Evolutionary conservation across 192 early-diverging fungal genomes (phyloP).

Genomic region (Thamnidium elegans): DNA sequence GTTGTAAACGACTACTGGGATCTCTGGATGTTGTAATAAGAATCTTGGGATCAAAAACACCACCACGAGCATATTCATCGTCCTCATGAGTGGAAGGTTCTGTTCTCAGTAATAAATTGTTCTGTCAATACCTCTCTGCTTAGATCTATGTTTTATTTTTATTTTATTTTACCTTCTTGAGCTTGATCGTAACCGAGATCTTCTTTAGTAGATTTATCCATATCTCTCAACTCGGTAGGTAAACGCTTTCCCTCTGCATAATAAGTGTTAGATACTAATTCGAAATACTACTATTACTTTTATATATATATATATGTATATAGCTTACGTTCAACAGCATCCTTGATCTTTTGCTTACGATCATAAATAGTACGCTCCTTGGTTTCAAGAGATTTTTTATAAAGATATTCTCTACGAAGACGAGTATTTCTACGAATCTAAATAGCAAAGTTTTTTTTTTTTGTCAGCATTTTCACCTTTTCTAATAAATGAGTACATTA

Average conservation of each 20-base stretch:
- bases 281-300: too few relatives aligned
- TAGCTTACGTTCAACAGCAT: slow-evolving; percentile 74
- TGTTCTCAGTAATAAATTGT: slow-evolving; percentile 20
- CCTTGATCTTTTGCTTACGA: slow-evolving; percentile 89
- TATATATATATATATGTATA: too few relatives aligned
- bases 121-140: not conserved
- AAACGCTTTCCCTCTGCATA: slow-evolving; percentile 80
- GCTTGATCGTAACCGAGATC: slow-evolving; percentile 89
- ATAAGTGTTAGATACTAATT: not conserved
- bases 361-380: slow-evolving; percentile 92
- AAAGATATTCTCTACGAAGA: slow-evolving; percentile 91
- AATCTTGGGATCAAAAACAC: slow-evolving; percentile 92
- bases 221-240: slow-evolving; percentile 81
- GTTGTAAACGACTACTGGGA: slow-evolving; percentile 85
- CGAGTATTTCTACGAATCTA: slow-evolving; percentile 86
- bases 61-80: slow-evolving; percentile 95
- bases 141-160: not conserved
- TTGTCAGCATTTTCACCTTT: not conserved
- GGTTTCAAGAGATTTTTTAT: slow-evolving; percentile 93
- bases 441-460: not conserved
- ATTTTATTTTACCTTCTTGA: slow-evolving; percentile 55
- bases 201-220: slow-evolving; percentile 68
- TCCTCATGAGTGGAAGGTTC: slow-evolving; percentile 80
- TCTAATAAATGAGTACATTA: not conserved
- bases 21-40: slow-evolving; percentile 96